These are phyloP conservation scores for Sanghuangporus baumii DNA, from an alignment of 1,284 basidiomycete species.

Conservation along the genomic window DNA sequence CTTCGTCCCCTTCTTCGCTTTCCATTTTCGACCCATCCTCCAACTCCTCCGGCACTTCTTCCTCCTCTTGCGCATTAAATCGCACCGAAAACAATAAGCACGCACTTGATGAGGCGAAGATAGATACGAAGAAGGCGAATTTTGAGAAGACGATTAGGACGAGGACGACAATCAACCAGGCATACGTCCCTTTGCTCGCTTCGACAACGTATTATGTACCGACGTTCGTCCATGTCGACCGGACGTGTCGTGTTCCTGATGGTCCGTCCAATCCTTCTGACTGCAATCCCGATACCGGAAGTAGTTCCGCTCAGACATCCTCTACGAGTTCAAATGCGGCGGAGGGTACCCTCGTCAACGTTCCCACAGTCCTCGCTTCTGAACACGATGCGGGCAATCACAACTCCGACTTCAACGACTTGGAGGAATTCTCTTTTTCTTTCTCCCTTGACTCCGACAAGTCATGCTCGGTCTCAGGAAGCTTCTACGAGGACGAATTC, in stretches of 20 bases:
- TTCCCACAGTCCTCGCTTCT: no score
- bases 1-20: no score
- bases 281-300: neutral
- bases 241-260: neutral
- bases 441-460: neutral
- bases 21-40: no score
- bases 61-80: no score
- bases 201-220: slow-evolving; percentile 8
- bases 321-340: no score
- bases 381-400: neutral
- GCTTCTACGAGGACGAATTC: neutral
- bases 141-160: neutral
- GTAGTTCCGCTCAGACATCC: no score
- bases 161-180: neutral
- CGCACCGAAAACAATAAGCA: neutral
- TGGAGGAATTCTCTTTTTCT: neutral
- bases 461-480: neutral
- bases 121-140: neutral
- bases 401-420: neutral
- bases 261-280: neutral
- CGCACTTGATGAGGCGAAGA: neutral
- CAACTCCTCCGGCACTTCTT: no score
- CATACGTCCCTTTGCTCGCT: slow-evolving; percentile 12
- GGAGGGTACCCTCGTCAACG: no score
- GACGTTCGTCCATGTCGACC: neutral